A percentile compares a stretch with the other conserved stretches of the same genome.
phyloP scores from a whole-genome alignment of 2,329 filamentous ascomycete genomes.

The Neocucurbitaria cava region DNA sequence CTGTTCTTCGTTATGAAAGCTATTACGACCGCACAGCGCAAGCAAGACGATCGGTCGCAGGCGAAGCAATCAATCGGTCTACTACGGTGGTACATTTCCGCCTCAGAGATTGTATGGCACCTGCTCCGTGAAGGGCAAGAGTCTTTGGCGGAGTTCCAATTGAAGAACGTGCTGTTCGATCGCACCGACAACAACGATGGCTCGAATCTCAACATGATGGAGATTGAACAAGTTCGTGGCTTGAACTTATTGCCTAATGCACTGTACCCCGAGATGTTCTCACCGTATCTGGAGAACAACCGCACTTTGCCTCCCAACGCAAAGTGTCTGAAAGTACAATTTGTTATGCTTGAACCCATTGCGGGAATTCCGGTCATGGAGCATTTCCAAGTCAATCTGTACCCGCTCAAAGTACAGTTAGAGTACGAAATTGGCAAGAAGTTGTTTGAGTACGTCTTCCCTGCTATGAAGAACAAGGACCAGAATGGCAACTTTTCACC shows the following conservation, averaged over 20 bases:
- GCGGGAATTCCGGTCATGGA: slow-evolving; percentile 97
- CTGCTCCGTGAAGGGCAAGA: slow-evolving; percentile 86
- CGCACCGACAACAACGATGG: slow-evolving; percentile 97
- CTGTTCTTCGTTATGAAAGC: slow-evolving; percentile 99
- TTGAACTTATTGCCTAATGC: slow-evolving; percentile 90
- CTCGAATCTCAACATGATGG: slow-evolving; percentile 90
- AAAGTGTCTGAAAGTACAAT: slow-evolving; percentile 93
- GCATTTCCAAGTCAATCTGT: slow-evolving; percentile 92
- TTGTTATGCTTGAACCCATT: slow-evolving; percentile 98
- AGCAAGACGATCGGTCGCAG: slow-evolving; percentile 69
- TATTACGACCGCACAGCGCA: slow-evolving; percentile 93
- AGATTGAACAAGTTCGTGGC: slow-evolving; percentile 86
- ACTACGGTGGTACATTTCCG: slow-evolving; percentile 91
- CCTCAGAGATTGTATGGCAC: slow-evolving; percentile 96
- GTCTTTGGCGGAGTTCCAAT: slow-evolving; percentile 89
- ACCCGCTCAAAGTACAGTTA: slow-evolving; percentile 91
- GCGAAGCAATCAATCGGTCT: slow-evolving; percentile 77
- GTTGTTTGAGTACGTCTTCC: slow-evolving; percentile 97
- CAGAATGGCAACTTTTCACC: slow-evolving; percentile 67
- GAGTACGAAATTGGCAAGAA: slow-evolving; percentile 92
- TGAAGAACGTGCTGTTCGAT: slow-evolving; percentile 90
- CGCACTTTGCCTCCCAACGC: slow-evolving; percentile 64
- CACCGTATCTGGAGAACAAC: slow-evolving; percentile 77
- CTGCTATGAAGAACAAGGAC: slow-evolving; percentile 68
- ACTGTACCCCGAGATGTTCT: slow-evolving; percentile 94